Evolutionary conservation across 495 filamentous ascomycete species (phyloP), one percentile per base, ranked within the genome.

Genomic region (Xylaria scruposa): DNA sequence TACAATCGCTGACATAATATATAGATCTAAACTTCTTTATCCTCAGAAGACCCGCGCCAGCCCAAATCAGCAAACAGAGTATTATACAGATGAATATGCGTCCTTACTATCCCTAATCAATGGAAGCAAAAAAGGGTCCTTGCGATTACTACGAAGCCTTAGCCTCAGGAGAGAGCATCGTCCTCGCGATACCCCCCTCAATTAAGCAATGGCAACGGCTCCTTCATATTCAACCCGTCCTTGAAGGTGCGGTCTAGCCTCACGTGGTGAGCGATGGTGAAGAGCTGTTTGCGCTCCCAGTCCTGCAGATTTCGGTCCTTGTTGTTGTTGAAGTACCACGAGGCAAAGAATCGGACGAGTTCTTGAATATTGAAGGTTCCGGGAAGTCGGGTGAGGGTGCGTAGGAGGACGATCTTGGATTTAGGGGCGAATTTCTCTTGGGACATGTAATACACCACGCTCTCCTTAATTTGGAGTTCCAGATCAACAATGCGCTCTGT

Each of bases 1-100:
- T 3, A 36, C 33, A 36, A 36, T 4, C 13, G 9, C 13, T 4
- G 1, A 44, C 15, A 3, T 44, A 13, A 15, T 49, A 21, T 19
- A 49, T 21, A 49, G 6, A 19, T 49, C 5, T 49, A 49, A 53
- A 26, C 2, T 53, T 24, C 8, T 53, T 4, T 53, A 13, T 53
- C 8, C 4, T 2, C 3, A 0, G 4, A 24, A 10, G 1, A 13
- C 4, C 24, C 4, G 3, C n/a, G 2, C 0, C 6, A 21, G 19
- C 19, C 15, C 15, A 53, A 1, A 4, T 26, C n/a, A 8, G 24
- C 4, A 26, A 26, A 53, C 49, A 53, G 12, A 0, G 8, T 3
- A 13, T 24, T 3, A 26, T 26, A 53, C 49, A 24, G n/a, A 53
- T 24, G 12, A 24, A 51, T 9, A 53, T 10, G 21, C 49, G 21